Percentiles rank a stretch among this genome's conserved stretches.
Conservation (phyloP, 257 asterid genomes). For the Scutellaria minor region DNA sequence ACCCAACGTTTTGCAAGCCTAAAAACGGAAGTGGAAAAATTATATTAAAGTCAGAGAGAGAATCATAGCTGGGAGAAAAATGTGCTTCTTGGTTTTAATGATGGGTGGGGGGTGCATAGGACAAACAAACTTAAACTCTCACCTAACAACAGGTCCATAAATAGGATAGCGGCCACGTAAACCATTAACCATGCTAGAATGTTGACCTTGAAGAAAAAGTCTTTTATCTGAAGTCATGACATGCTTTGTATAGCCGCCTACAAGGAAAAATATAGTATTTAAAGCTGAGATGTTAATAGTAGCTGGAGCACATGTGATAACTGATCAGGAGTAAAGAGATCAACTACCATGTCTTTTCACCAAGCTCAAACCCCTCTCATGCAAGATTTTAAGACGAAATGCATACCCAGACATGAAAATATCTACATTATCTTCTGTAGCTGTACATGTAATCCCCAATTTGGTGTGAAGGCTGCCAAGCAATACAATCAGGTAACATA, state of each 20-base stretch:
- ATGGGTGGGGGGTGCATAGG: slow-evolving; percentile 3
- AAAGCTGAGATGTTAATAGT: slow-evolving; percentile 14
- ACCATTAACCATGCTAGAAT: slow-evolving; percentile 90
- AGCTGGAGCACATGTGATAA: slow-evolving; percentile 30
- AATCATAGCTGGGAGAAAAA: background rate
- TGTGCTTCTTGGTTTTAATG: slow-evolving; percentile 10
- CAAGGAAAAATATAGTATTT: slow-evolving; percentile 16
- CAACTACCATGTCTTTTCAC: slow-evolving; percentile 62
- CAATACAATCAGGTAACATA: slow-evolving; percentile 39
- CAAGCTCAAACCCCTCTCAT: slow-evolving; percentile 84
- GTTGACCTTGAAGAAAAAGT: slow-evolving; percentile 78
- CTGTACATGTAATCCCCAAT: slow-evolving; percentile 66
- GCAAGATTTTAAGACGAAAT: slow-evolving; percentile 89
- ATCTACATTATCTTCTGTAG: slow-evolving; percentile 90
- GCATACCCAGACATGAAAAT: slow-evolving; percentile 91
- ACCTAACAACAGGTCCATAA: slow-evolving; percentile 89
- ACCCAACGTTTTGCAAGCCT: slow-evolving; percentile 99
- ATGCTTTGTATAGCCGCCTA: slow-evolving; percentile 58
- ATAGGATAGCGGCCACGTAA: slow-evolving; percentile 85
- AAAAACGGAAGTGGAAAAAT: slow-evolving; percentile 18
- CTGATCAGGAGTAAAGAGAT: slow-evolving; percentile 28
- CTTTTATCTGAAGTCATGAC: slow-evolving; percentile 69
- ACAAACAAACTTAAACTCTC: slow-evolving; percentile 34
- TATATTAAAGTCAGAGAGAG: slow-evolving; percentile 14
- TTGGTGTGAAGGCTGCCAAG: slow-evolving; percentile 75